Conservation (phyloP, 768 basidiomycete genomes). For the Zangia roseola region DNA sequence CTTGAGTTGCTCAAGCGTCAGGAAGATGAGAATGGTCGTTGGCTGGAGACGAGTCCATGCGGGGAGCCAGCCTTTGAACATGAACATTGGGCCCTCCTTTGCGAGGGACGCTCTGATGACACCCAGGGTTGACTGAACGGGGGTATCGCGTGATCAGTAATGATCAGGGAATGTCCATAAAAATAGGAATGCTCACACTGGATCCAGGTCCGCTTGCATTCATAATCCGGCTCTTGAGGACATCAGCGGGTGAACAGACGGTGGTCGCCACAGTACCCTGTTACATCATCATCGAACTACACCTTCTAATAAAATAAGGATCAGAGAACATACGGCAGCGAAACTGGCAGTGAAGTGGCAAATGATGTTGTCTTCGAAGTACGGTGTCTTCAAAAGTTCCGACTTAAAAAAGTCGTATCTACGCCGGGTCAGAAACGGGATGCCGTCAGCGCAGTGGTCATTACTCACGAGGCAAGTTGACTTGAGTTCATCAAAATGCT, state of each 20-base stretch:
- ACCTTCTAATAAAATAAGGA: not conserved
- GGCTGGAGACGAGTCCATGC: slow-evolving; percentile 86
- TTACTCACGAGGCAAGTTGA: slow-evolving; percentile 81
- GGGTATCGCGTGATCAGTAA: not conserved
- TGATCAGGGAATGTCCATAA: not conserved
- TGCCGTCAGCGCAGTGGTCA: too few species aligned
- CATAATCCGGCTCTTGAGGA: slow-evolving; percentile 89
- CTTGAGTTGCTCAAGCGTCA: slow-evolving; percentile 81
- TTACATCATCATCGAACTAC: slow-evolving; percentile 3
- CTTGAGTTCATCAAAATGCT: slow-evolving; percentile 89
- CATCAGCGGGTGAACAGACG: slow-evolving; percentile 86
- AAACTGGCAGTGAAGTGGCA: slow-evolving; percentile 87
- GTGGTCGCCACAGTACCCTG: slow-evolving; percentile 89
- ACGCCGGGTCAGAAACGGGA: not conserved
- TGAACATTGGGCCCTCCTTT: slow-evolving; percentile 81
- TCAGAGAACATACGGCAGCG: slow-evolving; percentile 58
- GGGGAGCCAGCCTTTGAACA: slow-evolving; percentile 92
- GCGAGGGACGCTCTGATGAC: slow-evolving; percentile 68
- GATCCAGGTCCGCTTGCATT: slow-evolving; percentile 83
- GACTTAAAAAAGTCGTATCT: slow-evolving; percentile 94
- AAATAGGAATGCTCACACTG: slow-evolving; percentile 44
- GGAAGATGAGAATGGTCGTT: slow-evolving; percentile 84
- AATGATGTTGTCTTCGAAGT: slow-evolving; percentile 79
- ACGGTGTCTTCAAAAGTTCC: slow-evolving; percentile 65
- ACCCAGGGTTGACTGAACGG: slow-evolving; percentile 59